Base-by-base conservation (phyloP, 2,329 filamentous ascomycete genomes). In the Alternaria tenuissima region DNA sequence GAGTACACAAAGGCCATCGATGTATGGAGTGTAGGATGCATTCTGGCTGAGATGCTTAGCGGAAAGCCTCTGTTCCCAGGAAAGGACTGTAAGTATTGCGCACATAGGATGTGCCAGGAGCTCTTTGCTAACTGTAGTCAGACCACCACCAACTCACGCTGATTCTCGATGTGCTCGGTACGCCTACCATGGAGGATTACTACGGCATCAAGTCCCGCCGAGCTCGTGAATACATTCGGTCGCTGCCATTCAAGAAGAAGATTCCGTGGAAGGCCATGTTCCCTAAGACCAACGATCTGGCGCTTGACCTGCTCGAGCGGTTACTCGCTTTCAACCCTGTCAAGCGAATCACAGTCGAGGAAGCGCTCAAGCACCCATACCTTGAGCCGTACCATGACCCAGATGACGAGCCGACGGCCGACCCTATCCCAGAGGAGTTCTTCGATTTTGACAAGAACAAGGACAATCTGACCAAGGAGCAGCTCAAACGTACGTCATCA, bases 401-500 rank as follows among this genome's bases (percentile, higher is more conserved):
- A 7, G 95, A 98, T 77, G 95, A 99, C 78, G 95, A 99, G 86
- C 95, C 95, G 51, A 97, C 93, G 12, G 95, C 95, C 18, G 92
- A 94, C 43, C 94, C 95, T 22, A 99, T 99, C 74, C 95, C 95
- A 22, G 94, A 98, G 80, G 94, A 97, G 79, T 99, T 99, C 85
- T 99, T 99, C 79, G 95, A 99, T 81, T 99, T 99, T 80, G 95
- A 99, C 82, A 97, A 97, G 87, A 96, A 98, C 86, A 99, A 99
- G 88, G 95, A 99, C 80, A 95, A 91, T 74, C 83, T 99, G 76
- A 97, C 91, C 85, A 99, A 99, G 84, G 95, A 99, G 83, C 93
- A 99, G 82, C 82, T 99, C 80, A 98, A 98, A 86, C 87, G 95
- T 89, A 78, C 76, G 83, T 78, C 20, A 18, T 32, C 6, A n/a